These are phyloP conservation scores for Acidiella bohemica DNA, from an alignment of 495 filamentous ascomycete species.

Conservation along the genomic window DNA sequence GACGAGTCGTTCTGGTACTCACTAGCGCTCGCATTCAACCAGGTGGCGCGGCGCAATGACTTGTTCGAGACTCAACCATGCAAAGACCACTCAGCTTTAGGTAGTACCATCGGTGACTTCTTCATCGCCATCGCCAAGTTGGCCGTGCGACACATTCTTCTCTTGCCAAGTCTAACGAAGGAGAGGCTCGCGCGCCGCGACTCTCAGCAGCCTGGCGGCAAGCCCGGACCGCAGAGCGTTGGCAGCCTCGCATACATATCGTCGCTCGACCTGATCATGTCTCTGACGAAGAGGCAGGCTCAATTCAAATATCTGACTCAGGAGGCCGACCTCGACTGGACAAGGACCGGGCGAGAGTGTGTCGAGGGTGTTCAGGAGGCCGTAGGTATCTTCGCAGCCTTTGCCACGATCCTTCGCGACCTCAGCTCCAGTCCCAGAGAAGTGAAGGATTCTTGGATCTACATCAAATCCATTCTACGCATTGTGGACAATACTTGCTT, in stretches of 20 bases:
- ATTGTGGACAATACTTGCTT: not conserved
- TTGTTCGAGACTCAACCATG: no score
- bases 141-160: not conserved
- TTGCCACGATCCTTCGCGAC: not conserved
- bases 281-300: not conserved
- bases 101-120: not conserved
- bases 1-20: conserved; percentile 1
- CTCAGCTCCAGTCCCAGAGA: not conserved
- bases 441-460: conserved; percentile 8
- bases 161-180: conserved; percentile 6
- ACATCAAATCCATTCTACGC: not conserved
- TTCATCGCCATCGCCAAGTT: not conserved
- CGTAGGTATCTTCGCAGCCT: not conserved
- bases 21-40: not conserved
- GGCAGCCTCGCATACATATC: not conserved
- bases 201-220: conserved; percentile 1
- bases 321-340: not conserved
- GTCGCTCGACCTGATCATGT: not conserved
- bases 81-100: no score
- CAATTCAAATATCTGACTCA: not conserved
- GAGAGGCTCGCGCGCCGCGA: conserved; percentile 4
- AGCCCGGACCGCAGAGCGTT: not conserved
- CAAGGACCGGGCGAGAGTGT: not conserved
- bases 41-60: not conserved
- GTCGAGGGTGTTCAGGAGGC: not conserved